Base-by-base conservation (phyloP, 2,329 filamentous ascomycete species). In the Claviceps sp. region DNA sequence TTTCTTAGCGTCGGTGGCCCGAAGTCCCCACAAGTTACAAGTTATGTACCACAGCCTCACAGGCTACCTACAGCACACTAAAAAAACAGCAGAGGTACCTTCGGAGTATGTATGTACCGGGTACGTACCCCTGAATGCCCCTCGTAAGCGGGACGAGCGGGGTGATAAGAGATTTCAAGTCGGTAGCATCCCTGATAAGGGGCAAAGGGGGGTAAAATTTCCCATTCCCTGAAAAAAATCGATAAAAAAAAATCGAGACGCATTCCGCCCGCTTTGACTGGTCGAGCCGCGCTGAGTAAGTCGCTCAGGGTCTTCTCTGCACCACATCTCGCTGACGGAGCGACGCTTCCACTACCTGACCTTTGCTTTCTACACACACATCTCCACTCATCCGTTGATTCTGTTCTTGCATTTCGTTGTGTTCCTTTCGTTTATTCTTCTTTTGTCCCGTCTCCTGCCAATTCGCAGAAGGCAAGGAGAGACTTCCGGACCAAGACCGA, bases 101-200 rank as follows among this genome's bases (percentile, higher is more conserved):
- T n/a, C n/a, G n/a, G n/a, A n/a, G n/a, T n/a, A n/a, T n/a, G n/a
- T n/a, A n/a, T 20, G 20, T 20, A 20, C 20, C 20, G 23, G 26
- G 14, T 14, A 34, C 16, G n/a, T 16, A 44, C 42, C 22, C 22
- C 42, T 44, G 20, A 26, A 4, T 11, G 29, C 29, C 38, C n/a
- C n/a, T 39, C 13, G 37, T 14, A n/a, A 14, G 38, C 3, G 14
- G 38, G 38, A 16, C 40, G 43, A 37, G 20, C 14, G 37, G 44
- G 37, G 44, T 39, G 50, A 51, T 51, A 48, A 51, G 50, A 51
- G n/a, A 36, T 38, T 49, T 38, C 14, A 26, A 36, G 42, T 23
- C 43, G 43, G 37, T 44, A 47, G n/a, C 13, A 42, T 16, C 36
- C 17, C n/a, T 17, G 51, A 52, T 52, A 52, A 50, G 43, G 23